Conservation (phyloP, 164 flowering plant species). For the Vitis rupestris region DNA sequence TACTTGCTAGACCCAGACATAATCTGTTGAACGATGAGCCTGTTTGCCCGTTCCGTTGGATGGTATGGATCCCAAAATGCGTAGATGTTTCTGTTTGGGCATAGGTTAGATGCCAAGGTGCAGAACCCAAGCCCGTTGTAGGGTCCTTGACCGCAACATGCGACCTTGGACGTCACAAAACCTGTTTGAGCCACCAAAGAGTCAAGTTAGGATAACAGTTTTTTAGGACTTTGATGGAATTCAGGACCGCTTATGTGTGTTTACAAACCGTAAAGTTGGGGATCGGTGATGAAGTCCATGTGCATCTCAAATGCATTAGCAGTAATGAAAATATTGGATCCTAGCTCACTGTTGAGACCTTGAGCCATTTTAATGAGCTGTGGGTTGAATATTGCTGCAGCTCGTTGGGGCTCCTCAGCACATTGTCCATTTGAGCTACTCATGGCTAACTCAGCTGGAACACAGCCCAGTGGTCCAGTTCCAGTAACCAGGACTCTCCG, state of each 20-base stretch:
- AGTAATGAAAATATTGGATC: constrained; percentile 43
- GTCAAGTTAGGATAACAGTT: not conserved
- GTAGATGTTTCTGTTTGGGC: constrained; percentile 36
- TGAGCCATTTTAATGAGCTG: constrained; percentile 42
- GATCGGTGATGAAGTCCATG: constrained; percentile 50
- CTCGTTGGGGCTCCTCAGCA: constrained; percentile 44
- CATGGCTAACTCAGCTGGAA: constrained; percentile 61
- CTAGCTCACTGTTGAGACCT: constrained; percentile 49
- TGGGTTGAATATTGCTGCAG: constrained; percentile 61
- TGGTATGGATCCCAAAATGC: constrained; percentile 65
- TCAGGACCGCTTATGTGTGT: no score
- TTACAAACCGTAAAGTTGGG: constrained; percentile 18
- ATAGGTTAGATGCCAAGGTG: constrained; percentile 36
- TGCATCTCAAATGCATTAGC: constrained; percentile 47
- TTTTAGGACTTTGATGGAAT: no score
- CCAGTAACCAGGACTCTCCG: constrained; percentile 80
- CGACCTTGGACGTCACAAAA: constrained; percentile 59
- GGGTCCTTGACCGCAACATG: constrained; percentile 90
- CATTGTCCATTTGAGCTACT: constrained; percentile 57
- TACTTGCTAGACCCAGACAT: constrained; percentile 36
- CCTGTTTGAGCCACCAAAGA: constrained; percentile 38
- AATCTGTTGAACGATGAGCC: constrained; percentile 34
- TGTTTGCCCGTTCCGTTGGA: constrained; percentile 46
- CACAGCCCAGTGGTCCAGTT: constrained; percentile 84
- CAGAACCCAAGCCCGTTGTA: constrained; percentile 78